Evolutionary conservation across 139 green algal species (phyloP).

Genomic region (Spirogloea muscicola): DNA sequence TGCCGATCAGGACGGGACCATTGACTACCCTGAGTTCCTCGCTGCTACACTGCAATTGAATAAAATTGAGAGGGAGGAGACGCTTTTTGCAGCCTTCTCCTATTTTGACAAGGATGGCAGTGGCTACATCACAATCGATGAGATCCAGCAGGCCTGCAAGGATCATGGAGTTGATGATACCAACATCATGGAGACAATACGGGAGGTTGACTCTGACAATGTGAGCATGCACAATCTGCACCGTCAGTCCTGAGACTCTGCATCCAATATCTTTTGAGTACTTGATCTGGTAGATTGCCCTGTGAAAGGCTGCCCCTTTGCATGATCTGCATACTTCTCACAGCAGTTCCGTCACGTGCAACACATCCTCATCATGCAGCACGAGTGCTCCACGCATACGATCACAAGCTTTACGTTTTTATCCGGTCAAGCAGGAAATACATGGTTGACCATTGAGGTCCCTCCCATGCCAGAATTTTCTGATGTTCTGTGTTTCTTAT

Average conservation of each 20-base stretch:
- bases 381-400: too few relatives aligned
- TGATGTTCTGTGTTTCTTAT: constrained; percentile 3
- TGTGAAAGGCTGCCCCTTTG: too few relatives aligned
- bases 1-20: constrained; percentile 54
- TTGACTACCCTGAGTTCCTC: constrained; percentile 85
- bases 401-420: too few relatives aligned
- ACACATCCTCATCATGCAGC: too few relatives aligned
- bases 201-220: constrained; percentile 42
- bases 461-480: too few relatives aligned
- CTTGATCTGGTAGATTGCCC: too few relatives aligned
- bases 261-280: too few relatives aligned
- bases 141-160: constrained; percentile 17
- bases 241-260: too few relatives aligned
- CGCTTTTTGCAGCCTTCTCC: constrained; percentile 44
- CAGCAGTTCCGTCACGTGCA: too few relatives aligned
- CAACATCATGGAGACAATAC: constrained; percentile 31
- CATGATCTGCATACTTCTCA: too few relatives aligned
- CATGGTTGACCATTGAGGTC: too few relatives aligned
- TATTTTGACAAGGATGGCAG: constrained; percentile 35
- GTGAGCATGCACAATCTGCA: constrained; percentile 19
- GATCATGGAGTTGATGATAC: constrained; percentile 1
- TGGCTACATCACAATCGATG: constrained; percentile 34
- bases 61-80: constrained; percentile 45
- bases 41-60: constrained; percentile 55
- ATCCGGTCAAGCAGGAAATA: too few relatives aligned